Conservation (phyloP, 176 grass and related monocot species). For the Carex cristatella region DNA sequence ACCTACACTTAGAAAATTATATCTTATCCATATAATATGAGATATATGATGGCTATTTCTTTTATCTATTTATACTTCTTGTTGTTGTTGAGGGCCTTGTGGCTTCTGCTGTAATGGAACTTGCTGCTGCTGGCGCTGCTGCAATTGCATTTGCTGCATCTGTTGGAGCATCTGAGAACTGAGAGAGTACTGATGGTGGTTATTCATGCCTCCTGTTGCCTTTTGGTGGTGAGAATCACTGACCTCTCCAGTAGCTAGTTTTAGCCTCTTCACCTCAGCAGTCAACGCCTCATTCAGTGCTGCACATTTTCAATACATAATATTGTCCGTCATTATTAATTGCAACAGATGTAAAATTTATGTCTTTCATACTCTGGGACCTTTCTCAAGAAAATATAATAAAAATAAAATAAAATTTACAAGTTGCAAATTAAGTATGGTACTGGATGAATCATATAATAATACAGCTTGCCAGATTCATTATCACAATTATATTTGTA, state of each 20-base stretch:
- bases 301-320: constrained; percentile 29
- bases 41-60: background rate
- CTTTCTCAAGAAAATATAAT: background rate
- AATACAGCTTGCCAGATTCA: background rate
- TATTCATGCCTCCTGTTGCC: constrained; percentile 15
- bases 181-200: constrained; percentile 57
- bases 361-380: background rate
- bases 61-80: constrained; percentile 19
- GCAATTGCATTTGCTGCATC: constrained; percentile 75
- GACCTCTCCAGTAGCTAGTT: constrained; percentile 66
- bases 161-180: constrained; percentile 70
- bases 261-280: constrained; percentile 70
- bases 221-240: constrained; percentile 47
- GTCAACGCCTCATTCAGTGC: constrained; percentile 85
- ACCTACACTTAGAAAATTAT: constrained; percentile 16
- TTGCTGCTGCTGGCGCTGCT: constrained; percentile 50
- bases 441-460: background rate
- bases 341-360: background rate
- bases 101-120: constrained; percentile 2
- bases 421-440: background rate
- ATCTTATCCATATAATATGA: constrained; percentile 24
- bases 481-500: background rate
- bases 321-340: background rate
- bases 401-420: background rate
- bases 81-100: constrained; percentile 35